A percentile compares a stretch with the other conserved stretches of the same genome.
These are phyloP conservation scores for Puccinellia tenuiflora DNA, from an alignment of 176 grass and related monocot species.

Conservation along the genomic window DNA sequence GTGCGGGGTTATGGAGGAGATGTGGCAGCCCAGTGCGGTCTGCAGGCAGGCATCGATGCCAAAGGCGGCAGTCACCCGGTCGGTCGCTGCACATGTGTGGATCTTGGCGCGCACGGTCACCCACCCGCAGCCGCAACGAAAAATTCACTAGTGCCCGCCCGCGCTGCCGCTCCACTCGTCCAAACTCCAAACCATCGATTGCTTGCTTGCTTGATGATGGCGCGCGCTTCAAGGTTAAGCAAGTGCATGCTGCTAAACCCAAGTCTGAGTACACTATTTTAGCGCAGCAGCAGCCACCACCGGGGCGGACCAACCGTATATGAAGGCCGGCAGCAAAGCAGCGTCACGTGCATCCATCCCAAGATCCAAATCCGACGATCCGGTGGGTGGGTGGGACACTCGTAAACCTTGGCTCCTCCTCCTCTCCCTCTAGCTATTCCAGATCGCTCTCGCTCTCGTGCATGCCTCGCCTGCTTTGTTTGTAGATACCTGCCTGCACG, in stretches of 20 bases:
- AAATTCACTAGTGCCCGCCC: neutral
- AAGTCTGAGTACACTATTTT: no score
- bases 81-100: no score
- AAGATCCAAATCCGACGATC: neutral
- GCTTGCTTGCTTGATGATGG: no score
- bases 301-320: no score
- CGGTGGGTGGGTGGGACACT: neutral
- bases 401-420: neutral
- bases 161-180: neutral
- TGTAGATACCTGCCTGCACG: neutral
- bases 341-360: conserved; percentile 42
- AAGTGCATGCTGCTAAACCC: no score
- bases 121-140: neutral
- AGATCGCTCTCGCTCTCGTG: neutral
- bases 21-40: neutral
- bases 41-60: neutral
- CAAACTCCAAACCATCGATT: neutral
- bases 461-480: neutral
- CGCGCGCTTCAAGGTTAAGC: neutral
- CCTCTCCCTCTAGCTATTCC: neutral
- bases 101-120: no score
- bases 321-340: neutral
- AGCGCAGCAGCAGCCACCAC: no score
- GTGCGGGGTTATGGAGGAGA: neutral
- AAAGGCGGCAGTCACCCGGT: conserved; percentile 34